These are phyloP conservation scores for Spiraea crenata DNA, from an alignment of 331 rosid genomes.

Conservation along the genomic window DNA sequence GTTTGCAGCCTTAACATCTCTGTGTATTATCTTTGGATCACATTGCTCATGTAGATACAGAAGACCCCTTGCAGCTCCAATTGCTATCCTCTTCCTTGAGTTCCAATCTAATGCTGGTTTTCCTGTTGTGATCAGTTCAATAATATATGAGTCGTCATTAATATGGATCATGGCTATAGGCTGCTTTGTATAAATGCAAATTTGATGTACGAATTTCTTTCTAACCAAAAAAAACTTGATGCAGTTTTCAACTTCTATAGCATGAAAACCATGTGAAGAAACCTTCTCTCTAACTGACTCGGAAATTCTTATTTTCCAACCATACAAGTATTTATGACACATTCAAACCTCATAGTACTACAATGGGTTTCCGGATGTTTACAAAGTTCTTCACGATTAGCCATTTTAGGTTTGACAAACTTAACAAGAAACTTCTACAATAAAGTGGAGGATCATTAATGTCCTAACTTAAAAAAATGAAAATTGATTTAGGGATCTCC, in stretches of 20 bases:
- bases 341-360: not conserved
- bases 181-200: not conserved
- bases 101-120: constrained; percentile 96
- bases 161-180: constrained; percentile 1
- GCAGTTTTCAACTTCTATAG: not conserved
- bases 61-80: constrained; percentile 99
- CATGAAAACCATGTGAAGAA: not conserved
- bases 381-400: too few relatives aligned
- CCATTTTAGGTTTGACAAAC: too few relatives aligned
- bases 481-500: not conserved
- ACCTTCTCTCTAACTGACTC: not conserved
- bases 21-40: constrained; percentile 95
- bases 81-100: constrained; percentile 89
- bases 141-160: not conserved
- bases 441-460: not conserved
- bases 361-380: too few relatives aligned
- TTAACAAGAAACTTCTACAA: too few relatives aligned
- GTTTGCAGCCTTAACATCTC: constrained; percentile 99
- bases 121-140: constrained; percentile 41
- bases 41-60: constrained; percentile 94
- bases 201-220: not conserved
- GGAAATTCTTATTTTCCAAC: not conserved
- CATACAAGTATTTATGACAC: not conserved
- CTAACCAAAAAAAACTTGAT: not conserved
- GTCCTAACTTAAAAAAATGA: not conserved